Evolutionary conservation across 257 asterid genomes (phyloP).

Genomic region (Paraleonurus japonicus): DNA sequence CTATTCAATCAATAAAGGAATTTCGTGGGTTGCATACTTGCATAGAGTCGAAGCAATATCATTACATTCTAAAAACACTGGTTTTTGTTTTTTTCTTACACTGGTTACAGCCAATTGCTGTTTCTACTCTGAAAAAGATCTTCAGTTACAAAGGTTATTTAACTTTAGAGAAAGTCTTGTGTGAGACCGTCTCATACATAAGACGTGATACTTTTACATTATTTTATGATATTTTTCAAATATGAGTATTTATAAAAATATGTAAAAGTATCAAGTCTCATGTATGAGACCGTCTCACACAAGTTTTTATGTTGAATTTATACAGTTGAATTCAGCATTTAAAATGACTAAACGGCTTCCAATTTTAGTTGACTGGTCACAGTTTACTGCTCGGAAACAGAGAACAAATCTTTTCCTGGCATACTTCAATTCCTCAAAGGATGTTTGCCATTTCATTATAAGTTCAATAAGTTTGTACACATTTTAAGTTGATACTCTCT

Average conservation of each 20-base stretch:
- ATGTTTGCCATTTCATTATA: slow-evolving; percentile 10
- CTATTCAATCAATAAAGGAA: slow-evolving; percentile 15
- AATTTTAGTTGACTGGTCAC: slow-evolving; percentile 5
- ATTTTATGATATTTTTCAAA: no score
- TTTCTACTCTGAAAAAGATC: background rate
- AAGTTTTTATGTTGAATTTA: no score
- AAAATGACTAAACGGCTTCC: slow-evolving; percentile 1
- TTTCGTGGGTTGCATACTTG: slow-evolving; percentile 14
- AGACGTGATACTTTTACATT: no score
- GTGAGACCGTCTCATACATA: no score
- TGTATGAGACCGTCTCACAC: no score
- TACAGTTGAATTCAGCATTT: background rate
- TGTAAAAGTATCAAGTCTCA: no score
- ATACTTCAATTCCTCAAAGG: slow-evolving; percentile 1
- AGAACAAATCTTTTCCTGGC: slow-evolving; percentile 8
- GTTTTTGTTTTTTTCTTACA: slow-evolving; percentile 8
- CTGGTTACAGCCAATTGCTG: slow-evolving; percentile 16
- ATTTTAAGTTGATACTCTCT: slow-evolving; percentile 17
- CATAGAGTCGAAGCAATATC: slow-evolving; percentile 2
- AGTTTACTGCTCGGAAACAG: background rate
- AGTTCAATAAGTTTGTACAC: background rate
- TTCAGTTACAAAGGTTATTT: background rate
- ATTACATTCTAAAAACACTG: background rate
- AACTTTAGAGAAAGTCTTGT: no score
- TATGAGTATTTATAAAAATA: no score